Base-by-base conservation (phyloP, 129 eudicot genomes). In the Ambrosia trifida region DNA sequence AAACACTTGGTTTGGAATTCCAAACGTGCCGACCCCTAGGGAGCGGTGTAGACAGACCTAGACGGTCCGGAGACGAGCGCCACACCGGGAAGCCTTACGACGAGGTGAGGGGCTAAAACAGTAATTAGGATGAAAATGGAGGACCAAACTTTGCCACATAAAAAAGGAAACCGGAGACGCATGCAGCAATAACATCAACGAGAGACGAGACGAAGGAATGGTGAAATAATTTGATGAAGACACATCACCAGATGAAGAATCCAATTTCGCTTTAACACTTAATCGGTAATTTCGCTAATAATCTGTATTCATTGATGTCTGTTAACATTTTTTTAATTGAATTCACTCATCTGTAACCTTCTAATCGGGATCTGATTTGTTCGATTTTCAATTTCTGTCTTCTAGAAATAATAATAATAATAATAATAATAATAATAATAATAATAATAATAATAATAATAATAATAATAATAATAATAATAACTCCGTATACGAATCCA, bases 151-250 rank as follows among this genome's bases (percentile, higher is more conserved):
- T 24, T 38, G 46, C 36, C 20, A 75, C 71, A 60, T 31, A 18
- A 71, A 47, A 59, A 60, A 18, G 6, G 17, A 70, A 5, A 53
- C 20, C 36, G 6, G 17, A 70, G 9, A 53, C 20, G 20, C 82
- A 78, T 78, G 82, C 82, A 78, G 30, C 61, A 47, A 70, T 32
- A 71, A 62, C 69, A 62, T 44, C 62, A 61, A 20, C 72, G 12
- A 63, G 52, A 40, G 7, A 75, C 12, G 46, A 13, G n/a, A 77
- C 33, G 41, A 59, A 41, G 69, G 61, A 58, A 35, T 77, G n/a
- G 30, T 61, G 17, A 31, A 45, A 66, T 7, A 49, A 70, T 41
- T 69, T 62, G 16, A 59, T 50, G 16, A 59, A 19, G 44, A 64
- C 32, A 32, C 64, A 51, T 74, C 33, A 74, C 72, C 72, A 3